phyloP scores from a whole-genome alignment of 192 early-diverging fungal species.

The Chytriomyces sp. region DNA sequence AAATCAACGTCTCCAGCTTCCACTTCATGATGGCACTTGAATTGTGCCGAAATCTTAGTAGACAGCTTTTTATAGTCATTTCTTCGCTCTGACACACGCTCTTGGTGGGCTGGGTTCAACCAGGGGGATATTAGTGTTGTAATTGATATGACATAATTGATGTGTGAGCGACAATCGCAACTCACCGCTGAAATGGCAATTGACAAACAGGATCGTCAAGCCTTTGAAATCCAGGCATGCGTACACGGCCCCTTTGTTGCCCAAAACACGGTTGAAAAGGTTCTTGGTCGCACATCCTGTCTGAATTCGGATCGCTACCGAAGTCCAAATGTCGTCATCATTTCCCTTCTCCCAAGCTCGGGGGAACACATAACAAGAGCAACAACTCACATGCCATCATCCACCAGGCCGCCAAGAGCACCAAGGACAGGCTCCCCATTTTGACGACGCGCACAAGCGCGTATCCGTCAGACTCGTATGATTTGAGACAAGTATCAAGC shows the following conservation, averaged over 20 bases:
- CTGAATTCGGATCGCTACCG: background rate
- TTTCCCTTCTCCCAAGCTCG: too few relatives aligned
- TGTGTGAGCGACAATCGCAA: conserved; percentile 13
- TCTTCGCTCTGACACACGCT: conserved; percentile 63
- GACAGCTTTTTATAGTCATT: conserved; percentile 17
- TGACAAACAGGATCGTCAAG: conserved; percentile 78
- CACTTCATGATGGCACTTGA: background rate
- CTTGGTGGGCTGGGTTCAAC: conserved; percentile 33
- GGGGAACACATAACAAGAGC: background rate
- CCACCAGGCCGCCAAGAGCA: conserved; percentile 13
- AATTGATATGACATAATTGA: background rate
- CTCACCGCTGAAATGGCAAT: conserved; percentile 79
- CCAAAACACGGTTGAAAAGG: conserved; percentile 36
- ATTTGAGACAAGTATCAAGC: conserved; percentile 1
- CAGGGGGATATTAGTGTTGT: too few relatives aligned
- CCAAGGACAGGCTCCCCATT: conserved; percentile 13
- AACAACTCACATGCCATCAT: background rate
- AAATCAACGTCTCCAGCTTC: background rate
- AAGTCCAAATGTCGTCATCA: background rate
- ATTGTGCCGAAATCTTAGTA: background rate
- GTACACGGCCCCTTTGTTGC: conserved; percentile 88
- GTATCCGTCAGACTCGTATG: conserved; percentile 5
- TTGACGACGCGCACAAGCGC: background rate
- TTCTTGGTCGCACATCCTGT: conserved; percentile 6
- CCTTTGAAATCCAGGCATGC: conserved; percentile 77